Evolutionary conservation across 169 alveolate genomes (phyloP).

Genomic region (Plasmodium gaboni): DNA sequence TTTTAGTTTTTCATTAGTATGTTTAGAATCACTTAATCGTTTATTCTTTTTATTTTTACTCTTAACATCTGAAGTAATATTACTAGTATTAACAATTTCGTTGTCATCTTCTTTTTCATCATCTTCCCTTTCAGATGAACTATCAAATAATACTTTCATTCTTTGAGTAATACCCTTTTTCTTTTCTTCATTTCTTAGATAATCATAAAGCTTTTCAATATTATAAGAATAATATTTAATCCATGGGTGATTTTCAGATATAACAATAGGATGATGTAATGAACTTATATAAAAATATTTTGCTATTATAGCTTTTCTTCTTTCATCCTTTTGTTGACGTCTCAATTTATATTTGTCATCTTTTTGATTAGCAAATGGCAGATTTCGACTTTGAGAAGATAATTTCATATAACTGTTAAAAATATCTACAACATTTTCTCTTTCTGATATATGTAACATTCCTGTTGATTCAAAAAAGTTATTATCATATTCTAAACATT

Average conservation of each 20-base stretch:
- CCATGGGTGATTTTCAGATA: slow-evolving; percentile 77
- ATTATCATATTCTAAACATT: slow-evolving; percentile 28
- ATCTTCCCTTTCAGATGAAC: slow-evolving; percentile 13
- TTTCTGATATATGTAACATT: slow-evolving; percentile 34
- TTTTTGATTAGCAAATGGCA: not conserved
- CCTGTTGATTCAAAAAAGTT: slow-evolving; percentile 60
- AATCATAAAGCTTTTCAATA: slow-evolving; percentile 33
- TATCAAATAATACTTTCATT: slow-evolving; percentile 53
- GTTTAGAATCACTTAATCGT: no score
- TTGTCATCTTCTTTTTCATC: not conserved
- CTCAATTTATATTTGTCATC: slow-evolving; percentile 46
- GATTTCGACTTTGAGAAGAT: slow-evolving; percentile 6
- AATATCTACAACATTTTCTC: slow-evolving; percentile 41
- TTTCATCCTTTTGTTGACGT: slow-evolving; percentile 48
- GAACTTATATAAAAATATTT: slow-evolving; percentile 68
- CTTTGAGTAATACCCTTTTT: slow-evolving; percentile 30
- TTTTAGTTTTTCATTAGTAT: no score
- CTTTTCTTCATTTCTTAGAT: slow-evolving; percentile 55
- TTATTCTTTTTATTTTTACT: not conserved
- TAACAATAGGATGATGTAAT: slow-evolving; percentile 85
- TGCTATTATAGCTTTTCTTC: slow-evolving; percentile 56
- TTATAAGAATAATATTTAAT: slow-evolving; percentile 40
- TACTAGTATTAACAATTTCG: not conserved
- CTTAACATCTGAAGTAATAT: no score
- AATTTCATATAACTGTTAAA: slow-evolving; percentile 44